Base-by-base conservation (phyloP, 148 eudicot genomes). In the Arctostaphylos glauca region DNA sequence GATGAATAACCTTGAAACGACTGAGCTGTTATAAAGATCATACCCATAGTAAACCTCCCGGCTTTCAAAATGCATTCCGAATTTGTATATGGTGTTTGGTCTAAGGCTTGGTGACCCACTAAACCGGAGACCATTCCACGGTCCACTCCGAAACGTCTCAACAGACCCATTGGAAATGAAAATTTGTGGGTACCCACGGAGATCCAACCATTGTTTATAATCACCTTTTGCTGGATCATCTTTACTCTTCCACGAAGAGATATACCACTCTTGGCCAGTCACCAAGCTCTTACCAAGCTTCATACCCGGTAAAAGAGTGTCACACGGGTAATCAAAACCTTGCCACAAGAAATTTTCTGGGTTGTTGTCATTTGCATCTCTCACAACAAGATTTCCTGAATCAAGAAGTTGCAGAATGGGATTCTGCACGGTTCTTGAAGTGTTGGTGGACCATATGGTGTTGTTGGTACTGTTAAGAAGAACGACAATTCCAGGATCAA, bases 391-490 rank as follows among this genome's bases (percentile, higher is more conserved):
- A 60, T 58, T 58, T 5, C 62, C 62, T 6, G 9, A 18, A 58
- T 58, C 62, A 1, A 58, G 19, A 58, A 58, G 62, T 58, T 58
- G 62, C 21, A 6, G 21, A 5, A 58, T 21, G 7, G 62, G 62
- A 58, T 58, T 18, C 62, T 58, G 8, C 19, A 18, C 62, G 0
- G 21, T 16, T 6, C 62, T 58, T 5, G 23, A 58, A 5, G 62
- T 58, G 6, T 84, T 84, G 5, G 86, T 18, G 74, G 86, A 84
- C 86, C 86, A 84, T 12, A 81, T 43, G 4, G 55, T 55, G 13
- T 5, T 9, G 21, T 60, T 72, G 12, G 54, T 31, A 31, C 52
- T 38, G 70, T 81, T 81, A 13, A 59, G 75, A 50, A 79, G 58
- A 16, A 64, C 66, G 10, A 85, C 47, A 79, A 62, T 43, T 46